A percentile compares a stretch with the other conserved stretches of the same genome.
phyloP scores from a whole-genome alignment of 2,329 filamentous ascomycete species.

The Cladorrhinum sp. region DNA sequence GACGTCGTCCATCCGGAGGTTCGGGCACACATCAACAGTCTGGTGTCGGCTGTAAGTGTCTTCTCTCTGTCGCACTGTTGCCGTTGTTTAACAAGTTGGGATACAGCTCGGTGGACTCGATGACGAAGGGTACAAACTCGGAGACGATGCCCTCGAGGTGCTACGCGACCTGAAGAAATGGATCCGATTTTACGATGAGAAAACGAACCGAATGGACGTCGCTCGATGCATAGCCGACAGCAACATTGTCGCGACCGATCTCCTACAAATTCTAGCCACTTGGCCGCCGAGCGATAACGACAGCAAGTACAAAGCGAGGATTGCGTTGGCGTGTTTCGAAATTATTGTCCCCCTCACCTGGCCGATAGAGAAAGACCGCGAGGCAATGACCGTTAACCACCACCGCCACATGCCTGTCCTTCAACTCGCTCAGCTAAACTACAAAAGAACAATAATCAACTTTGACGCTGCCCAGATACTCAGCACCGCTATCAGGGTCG shows the following conservation, averaged over 20 bases:
- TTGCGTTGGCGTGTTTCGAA: constrained; percentile 84
- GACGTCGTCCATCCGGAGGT: constrained; percentile 86
- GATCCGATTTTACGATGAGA: constrained; percentile 92
- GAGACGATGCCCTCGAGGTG: constrained; percentile 89
- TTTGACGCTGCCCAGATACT: constrained; percentile 75
- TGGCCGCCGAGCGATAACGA: constrained; percentile 73
- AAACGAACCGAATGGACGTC: constrained; percentile 90
- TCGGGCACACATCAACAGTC: constrained; percentile 86
- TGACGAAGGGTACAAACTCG: constrained; percentile 79
- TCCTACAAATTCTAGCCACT: constrained; percentile 81
- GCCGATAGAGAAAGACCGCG: constrained; percentile 78
- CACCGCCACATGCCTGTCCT: constrained; percentile 88
- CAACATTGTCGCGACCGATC: constrained; percentile 84
- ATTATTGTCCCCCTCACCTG: constrained; percentile 90
- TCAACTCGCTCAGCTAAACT: constrained; percentile 80
- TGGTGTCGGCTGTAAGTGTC: constrained; percentile 79
- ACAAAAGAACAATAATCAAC: constrained; percentile 86
- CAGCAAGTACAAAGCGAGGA: constrained; percentile 71
- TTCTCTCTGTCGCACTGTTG: not conserved
- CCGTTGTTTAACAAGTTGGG: constrained; percentile 19
- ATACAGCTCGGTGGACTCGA: constrained; percentile 79
- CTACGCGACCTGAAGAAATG: constrained; percentile 92
- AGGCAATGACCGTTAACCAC: constrained; percentile 87
- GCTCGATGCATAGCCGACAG: constrained; percentile 88
- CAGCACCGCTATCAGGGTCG: constrained; percentile 75